Base-by-base conservation (phyloP, 768 basidiomycete genomes). In the Boletus reticuloceps region DNA sequence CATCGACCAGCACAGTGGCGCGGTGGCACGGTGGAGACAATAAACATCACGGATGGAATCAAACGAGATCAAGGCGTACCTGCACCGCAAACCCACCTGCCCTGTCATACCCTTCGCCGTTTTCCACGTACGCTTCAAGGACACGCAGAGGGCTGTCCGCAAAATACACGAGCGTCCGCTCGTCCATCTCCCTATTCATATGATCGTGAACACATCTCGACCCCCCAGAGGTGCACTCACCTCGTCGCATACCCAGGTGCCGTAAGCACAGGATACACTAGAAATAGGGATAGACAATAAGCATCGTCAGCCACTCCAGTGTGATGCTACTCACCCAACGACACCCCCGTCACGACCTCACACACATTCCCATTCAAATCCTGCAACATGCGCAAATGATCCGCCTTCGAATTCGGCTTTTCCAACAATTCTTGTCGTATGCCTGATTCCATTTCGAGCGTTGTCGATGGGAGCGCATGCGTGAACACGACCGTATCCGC, bases 401-500 rank as follows among this genome's bases (percentile, higher is more conserved):
- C 95, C 29, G 75, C 83, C 64, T 90, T 89, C 10, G 81, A 81
- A 0, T 57, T 44, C 0, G 97, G 97, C 67, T 98, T 99, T 72
- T 99, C 97, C 2, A 98, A 75, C 8, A 98, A 76, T 48, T 93
- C 89, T 53, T 92, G 92, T 2, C 66, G 69, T 6, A 70, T 69
- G 25, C 75, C 69, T 1, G 71, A 71, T 50, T 81, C 79, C 65
- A 68, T 70, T 51, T 69, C 69, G 31, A 62, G 49, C 12, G 85
- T 80, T 3, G 82, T 81, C 41, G 82, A 72, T 1, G 88, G 84
- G 48, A 82, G 77, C 1, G 82, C 79, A 61, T 89, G 89, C 5
- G 86, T 88, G 40, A 99, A 75, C n/a, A 98, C 94, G 14, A 99
- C 86, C 0, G 97, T 98, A 69, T 99, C 97, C 59, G 96, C 97